Conservation (phyloP, 148 eudicot species). For the Bassia scoparia region DNA sequence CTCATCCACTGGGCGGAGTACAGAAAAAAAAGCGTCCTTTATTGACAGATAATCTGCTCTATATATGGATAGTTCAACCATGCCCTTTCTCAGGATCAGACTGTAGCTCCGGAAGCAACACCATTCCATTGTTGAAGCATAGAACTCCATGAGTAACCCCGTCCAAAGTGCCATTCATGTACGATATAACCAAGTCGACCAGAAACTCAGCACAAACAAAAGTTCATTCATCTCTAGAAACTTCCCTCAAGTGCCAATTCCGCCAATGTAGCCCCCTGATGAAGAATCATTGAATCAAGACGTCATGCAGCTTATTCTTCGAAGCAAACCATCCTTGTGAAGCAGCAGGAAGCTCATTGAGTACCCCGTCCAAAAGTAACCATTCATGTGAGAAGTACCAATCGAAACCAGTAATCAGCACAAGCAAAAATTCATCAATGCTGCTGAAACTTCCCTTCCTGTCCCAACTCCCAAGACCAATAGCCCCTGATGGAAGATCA, state of each 20-base stretch:
- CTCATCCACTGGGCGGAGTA: conserved; percentile 43
- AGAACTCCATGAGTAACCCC: conserved; percentile 10
- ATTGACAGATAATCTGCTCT: conserved; percentile 70
- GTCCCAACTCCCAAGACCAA: too few relatives aligned
- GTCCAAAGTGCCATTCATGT: conserved; percentile 13
- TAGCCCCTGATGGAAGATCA: too few relatives aligned
- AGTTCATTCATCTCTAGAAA: conserved; percentile 10
- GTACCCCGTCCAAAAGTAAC: too few relatives aligned
- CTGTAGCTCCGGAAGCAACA: conserved; percentile 28
- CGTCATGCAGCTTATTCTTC: conserved; percentile 21
- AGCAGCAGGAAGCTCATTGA: too few relatives aligned
- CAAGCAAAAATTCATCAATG: too few relatives aligned
- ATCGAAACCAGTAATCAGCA: too few relatives aligned
- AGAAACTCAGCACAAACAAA: conserved; percentile 26
- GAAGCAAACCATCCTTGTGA: too few relatives aligned
- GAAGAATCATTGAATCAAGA: conserved; percentile 46
- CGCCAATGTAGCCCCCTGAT: conserved; percentile 49
- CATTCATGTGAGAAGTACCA: too few relatives aligned
- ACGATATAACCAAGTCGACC: conserved; percentile 18
- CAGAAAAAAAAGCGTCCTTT: conserved; percentile 37
- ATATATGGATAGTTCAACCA: conserved; percentile 72
- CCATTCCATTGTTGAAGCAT: conserved; percentile 11
- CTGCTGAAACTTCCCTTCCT: too few relatives aligned
- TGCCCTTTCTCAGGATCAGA: conserved; percentile 87
- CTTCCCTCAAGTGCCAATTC: conserved; percentile 31